Conservation (phyloP, 179 eudicot genomes). For the Beta macrorhiza region DNA sequence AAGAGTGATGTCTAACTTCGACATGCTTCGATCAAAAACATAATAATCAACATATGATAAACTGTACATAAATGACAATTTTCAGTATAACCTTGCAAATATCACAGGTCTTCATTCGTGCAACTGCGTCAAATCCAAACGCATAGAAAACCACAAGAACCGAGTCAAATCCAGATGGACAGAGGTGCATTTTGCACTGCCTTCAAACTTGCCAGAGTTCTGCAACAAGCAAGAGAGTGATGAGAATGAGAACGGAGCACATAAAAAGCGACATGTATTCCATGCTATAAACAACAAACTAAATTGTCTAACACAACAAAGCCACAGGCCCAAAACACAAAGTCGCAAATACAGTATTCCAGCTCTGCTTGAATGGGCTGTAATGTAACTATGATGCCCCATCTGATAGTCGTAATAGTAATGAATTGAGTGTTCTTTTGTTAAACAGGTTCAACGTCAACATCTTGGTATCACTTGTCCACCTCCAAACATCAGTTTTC, state of each 20-base stretch:
- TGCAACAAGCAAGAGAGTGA: background rate
- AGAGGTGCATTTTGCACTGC: background rate
- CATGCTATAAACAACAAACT: background rate
- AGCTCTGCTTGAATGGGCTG: background rate
- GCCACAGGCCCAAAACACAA: background rate
- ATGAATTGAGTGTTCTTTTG: too few species aligned
- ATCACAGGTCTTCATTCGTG: background rate
- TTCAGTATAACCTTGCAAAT: background rate
- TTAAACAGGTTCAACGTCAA: too few species aligned
- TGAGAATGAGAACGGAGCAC: background rate
- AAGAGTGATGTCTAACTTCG: too few species aligned
- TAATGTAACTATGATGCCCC: too few species aligned
- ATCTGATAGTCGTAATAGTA: too few species aligned
- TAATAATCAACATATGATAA: background rate
- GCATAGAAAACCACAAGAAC: background rate
- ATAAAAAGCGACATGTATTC: background rate
- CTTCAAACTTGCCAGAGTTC: background rate
- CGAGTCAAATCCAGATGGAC: background rate
- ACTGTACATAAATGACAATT: background rate
- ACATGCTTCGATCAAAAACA: too few species aligned
- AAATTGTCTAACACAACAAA: background rate
- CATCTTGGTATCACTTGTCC: too few species aligned
- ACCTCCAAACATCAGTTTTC: too few species aligned
- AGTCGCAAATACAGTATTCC: background rate
- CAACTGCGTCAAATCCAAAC: background rate